A percentile compares a stretch with the other conserved stretches of the same genome.
These are phyloP conservation scores for Amphirosellinia nigrospora DNA, from an alignment of 495 filamentous ascomycete genomes.

Conservation along the genomic window DNA sequence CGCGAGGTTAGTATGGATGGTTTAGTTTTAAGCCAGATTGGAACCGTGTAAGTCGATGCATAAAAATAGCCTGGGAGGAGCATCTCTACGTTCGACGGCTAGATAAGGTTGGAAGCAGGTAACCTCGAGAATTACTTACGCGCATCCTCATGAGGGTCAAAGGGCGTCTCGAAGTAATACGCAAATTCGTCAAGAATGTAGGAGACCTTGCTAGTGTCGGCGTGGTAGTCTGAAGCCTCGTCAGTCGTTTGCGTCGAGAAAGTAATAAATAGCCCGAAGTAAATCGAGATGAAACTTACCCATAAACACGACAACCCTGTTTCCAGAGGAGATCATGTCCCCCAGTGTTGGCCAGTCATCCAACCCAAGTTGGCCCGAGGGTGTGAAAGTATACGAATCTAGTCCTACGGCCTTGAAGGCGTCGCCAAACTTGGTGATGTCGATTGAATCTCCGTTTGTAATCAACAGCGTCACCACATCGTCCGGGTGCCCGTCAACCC, in stretches of 20 bases:
- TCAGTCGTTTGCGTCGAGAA: not conserved
- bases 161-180: conserved; percentile 73
- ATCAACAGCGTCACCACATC: conserved; percentile 84
- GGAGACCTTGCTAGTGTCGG: conserved; percentile 70
- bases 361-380: conserved; percentile 64
- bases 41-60: not conserved
- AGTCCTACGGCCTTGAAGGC: conserved; percentile 69
- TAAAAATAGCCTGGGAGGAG: not conserved
- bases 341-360: conserved; percentile 78
- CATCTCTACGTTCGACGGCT: not conserved
- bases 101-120: not conserved
- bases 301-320: conserved; percentile 48
- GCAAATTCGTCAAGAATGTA: conserved; percentile 73
- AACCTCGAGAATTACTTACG: conserved; percentile 28
- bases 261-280: not conserved
- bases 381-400: conserved; percentile 66
- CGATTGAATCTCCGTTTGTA: conserved; percentile 71
- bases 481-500: conserved; percentile 74
- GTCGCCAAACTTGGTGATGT: conserved; percentile 62
- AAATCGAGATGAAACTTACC: conserved; percentile 30
- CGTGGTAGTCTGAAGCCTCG: conserved; percentile 66
- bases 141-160: conserved; percentile 61
- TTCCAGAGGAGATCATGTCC: conserved; percentile 66
- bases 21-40: too few relatives aligned
- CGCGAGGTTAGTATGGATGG: not conserved